Conservation (phyloP, 129 eudicot species). For the Chrysanthemum makinoi region DNA sequence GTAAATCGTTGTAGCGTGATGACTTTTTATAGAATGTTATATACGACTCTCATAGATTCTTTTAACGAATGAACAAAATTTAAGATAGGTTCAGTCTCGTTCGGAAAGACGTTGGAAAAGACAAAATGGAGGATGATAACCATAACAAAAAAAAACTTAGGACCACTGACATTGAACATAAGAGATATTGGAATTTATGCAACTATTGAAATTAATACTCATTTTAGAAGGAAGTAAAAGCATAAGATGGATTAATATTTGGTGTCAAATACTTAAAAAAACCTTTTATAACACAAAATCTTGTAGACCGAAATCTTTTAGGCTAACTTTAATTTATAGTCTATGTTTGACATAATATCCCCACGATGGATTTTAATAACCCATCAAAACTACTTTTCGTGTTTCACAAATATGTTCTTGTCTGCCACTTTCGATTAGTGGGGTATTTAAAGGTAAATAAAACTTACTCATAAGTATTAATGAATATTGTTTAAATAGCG, state of each 20-base stretch:
- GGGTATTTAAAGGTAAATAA: not conserved
- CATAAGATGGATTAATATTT: not conserved
- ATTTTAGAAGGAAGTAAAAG: not conserved
- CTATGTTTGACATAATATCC: slow-evolving; percentile 42
- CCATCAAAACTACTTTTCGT: slow-evolving; percentile 31
- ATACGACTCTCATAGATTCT: too few relatives aligned
- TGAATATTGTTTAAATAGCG: too few relatives aligned
- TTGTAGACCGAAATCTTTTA: slow-evolving; percentile 29
- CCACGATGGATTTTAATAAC: slow-evolving; percentile 38
- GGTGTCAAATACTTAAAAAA: not conserved
- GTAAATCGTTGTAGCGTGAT: too few relatives aligned
- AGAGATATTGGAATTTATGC: not conserved
- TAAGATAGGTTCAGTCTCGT: too few relatives aligned
- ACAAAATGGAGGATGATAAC: too few relatives aligned
- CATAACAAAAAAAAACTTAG: too few relatives aligned
- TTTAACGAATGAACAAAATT: too few relatives aligned
- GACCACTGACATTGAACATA: too few relatives aligned
- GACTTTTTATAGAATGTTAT: too few relatives aligned
- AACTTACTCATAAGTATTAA: too few relatives aligned
- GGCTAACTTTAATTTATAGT: slow-evolving; percentile 26
- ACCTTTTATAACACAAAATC: slow-evolving; percentile 43
- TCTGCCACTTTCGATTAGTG: slow-evolving; percentile 45
- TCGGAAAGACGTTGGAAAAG: too few relatives aligned
- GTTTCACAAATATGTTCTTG: slow-evolving; percentile 49
- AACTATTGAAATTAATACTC: too few relatives aligned